Evolutionary conservation across 345 rosid genomes (phyloP), one percentile per base, ranked within the genome.

Genomic region (Brassica cretica): DNA sequence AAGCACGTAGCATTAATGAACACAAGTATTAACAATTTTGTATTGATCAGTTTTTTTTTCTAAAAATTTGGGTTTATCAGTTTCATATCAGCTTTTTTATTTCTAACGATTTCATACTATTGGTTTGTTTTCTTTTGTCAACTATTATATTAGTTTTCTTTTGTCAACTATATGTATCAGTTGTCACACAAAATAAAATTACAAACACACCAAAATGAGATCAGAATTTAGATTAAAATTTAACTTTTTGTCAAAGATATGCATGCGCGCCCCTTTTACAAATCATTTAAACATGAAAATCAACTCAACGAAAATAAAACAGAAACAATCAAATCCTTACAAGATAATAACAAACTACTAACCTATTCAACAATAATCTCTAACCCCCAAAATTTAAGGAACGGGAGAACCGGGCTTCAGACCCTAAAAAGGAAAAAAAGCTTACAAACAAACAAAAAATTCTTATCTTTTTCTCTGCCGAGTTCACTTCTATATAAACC

Each of bases 381-480:
- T 19, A 70, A 30, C 37, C 14, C 29, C 44, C 80, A 0, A 64
- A 24, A 37, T 16, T 5, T 1, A 64, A 53, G 76, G 76, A 71
- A 64, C 7, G 8, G 24, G 75, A 77, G 76, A 77, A 70, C 46
- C 10, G 76, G 80, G 41, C 71, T 70, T 63, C 61, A 29, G 35
- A 76, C 12, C 12, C 39, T 6, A 60, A 76, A 10, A 49, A 32
- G 6, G 21, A 8, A 55, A 16, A 68, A 68, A 59, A 16, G 1
- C 10, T 18, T 18, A 49, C 8, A 19, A 33, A 64, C 29, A 16
- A n/a, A 39, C 30, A 0, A 65, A 3, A 41, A n/a, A 46, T 51
- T 70, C 70, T 77, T 19, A 53, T 33, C 66, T 3, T 35, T 64
- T 39, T 69, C 16, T 5, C 29, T 6, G 53, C 21, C 11, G 1